Percentiles rank a stretch among this genome's conserved stretches.
Conservation (phyloP, 345 rosid species). For the Citrus sinensis region DNA sequence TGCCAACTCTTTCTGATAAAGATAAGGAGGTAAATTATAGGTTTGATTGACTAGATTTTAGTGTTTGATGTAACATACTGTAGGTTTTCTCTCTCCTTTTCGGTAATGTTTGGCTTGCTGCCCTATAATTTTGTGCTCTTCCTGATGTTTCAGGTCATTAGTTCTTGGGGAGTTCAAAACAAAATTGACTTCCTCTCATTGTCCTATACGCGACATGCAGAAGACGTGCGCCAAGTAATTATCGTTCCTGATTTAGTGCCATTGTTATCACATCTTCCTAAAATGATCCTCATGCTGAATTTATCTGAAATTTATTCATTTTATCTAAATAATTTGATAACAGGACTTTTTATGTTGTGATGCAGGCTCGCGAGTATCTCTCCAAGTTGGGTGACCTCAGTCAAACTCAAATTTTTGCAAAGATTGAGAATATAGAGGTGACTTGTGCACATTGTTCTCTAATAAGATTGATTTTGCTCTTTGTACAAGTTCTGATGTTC, state of each 20-base stretch:
- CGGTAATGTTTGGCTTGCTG: neutral
- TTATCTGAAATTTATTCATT: neutral
- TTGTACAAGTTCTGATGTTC: neutral
- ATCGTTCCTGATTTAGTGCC: neutral
- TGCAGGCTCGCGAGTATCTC: slow-evolving; percentile 85
- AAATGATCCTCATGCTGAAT: neutral
- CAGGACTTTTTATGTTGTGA: neutral
- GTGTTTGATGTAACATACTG: neutral
- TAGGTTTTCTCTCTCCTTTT: neutral
- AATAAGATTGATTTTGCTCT: neutral
- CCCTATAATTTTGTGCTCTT: slow-evolving; percentile 7
- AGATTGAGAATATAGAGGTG: slow-evolving; percentile 93
- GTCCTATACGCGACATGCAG: slow-evolving; percentile 92
- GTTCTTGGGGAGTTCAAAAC: slow-evolving; percentile 91
- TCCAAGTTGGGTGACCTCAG: slow-evolving; percentile 74
- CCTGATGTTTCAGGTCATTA: slow-evolving; percentile 52
- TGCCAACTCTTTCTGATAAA: slow-evolving; percentile 85
- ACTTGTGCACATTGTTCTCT: slow-evolving; percentile 4
- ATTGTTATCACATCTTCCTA: neutral
- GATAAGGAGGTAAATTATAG: slow-evolving; percentile 72
- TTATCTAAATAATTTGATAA: neutral
- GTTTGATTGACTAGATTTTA: neutral
- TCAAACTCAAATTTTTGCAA: slow-evolving; percentile 94
- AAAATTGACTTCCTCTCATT: slow-evolving; percentile 94
- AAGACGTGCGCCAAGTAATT: slow-evolving; percentile 88